Evolutionary conservation across 164 flowering plant species (phyloP), one percentile per base, ranked within the genome.

Genomic region (Taxillus chinensis): DNA sequence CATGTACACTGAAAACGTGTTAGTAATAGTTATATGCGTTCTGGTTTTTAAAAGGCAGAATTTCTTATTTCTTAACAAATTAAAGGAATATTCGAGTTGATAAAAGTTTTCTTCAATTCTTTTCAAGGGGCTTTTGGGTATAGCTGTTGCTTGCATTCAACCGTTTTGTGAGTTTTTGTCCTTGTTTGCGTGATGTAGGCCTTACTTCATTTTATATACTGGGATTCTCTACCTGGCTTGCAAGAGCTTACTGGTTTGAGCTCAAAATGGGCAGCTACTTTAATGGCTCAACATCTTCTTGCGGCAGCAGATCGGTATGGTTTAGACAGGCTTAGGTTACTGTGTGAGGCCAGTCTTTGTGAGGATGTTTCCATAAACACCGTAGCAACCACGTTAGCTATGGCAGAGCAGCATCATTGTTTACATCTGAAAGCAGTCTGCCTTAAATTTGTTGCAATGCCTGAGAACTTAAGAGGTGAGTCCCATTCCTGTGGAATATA

Each of bases 361-460:
- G 90, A 89, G 56, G 87, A 82, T 67, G 80, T 93, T 66, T 80
- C 92, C 56, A 90, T 90, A 70, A 89, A 93, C 77, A 90, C 90
- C 7, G 96, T 90, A 16, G 92, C 99, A 53, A 89, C 96, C 12
- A 90, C 97, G 14, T 71, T 93, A 67, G 97, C 99, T 49, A 72
- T 90, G 79, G 96, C 99, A n/a, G 97, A 93, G 70, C 99, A 93
- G 75, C 99, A 92, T 73, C 96, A 86, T 63, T 92, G 95, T 72
- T 72, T 73, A 71, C 92, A 85, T 70, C 75, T 90, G 62, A 93
- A 93, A 78, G 68, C 83, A 49, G 91, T 85, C 8, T 90, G 97
- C 68, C 89, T 88, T 62, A 90, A 85, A 70, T 93, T 88, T 57
- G 77, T 86, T 59, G 95, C 97, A n/a, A 56, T 73, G 77, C 90